Evolutionary conservation across 2,329 filamentous ascomycete genomes (phyloP), one percentile per base, ranked within the genome.

Genomic region (Zasmidium angulare): DNA sequence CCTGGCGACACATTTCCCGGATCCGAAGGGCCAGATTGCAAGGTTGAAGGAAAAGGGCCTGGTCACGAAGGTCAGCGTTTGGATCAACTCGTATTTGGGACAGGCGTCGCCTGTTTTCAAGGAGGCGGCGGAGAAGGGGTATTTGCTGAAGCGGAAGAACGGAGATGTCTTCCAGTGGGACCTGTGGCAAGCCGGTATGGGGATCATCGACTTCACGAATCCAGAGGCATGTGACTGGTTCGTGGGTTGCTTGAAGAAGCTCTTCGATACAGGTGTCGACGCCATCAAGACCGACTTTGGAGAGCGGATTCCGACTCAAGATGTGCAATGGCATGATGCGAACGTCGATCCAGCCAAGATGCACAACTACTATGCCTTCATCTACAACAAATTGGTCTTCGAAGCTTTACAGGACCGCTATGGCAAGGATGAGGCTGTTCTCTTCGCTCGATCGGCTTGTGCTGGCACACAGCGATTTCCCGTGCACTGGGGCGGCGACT

Each of bases 351-450:
- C 87, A 1, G 78, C 77, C 53, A 83, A 83, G 66, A 91, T 91
- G 88, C 89, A 90, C 76, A 91, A 91, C 74, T 90, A 84, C 76
- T 91, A 90, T 72, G 81, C 88, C n/a, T 87, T 88, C 69, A 74
- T 86, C 2, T 91, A 89, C 77, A 91, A 90, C 79, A 84, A 86
- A 65, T 73, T 84, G 57, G 87, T 90, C 7, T 90, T 88, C 70
- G 83, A 88, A 67, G 81, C 86, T 1, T 78, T 90, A 12, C 82
- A 86, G 69, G 76, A 77, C 76, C 63, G 75, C 66, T 68, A 80
- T 71, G 82, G 83, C 17, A 73, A 76, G 52, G 74, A 80, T 52
- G 76, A 84, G 67, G 82, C 86, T 62, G 84, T 88, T 46, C 81
- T 90, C 1, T 91, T 90, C 69, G 87, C 88, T 1, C 82, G 89